phyloP scores from a whole-genome alignment of 768 basidiomycete species.

The Macrolepiota fuliginosa region DNA sequence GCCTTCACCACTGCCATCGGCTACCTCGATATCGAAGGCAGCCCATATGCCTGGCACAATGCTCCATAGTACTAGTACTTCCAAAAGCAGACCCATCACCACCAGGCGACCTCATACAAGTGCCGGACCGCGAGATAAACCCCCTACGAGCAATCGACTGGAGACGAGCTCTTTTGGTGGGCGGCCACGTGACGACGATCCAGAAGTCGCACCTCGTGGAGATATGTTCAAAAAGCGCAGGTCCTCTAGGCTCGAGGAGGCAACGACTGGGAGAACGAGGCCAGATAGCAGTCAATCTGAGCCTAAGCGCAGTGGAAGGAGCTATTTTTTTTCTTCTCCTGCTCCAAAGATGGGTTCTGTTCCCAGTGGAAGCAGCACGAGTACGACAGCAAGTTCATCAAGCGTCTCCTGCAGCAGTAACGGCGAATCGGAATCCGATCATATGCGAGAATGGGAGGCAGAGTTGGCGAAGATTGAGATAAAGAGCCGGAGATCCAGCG shows the following conservation, averaged over 20 bases:
- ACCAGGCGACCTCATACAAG: conserved; percentile 68
- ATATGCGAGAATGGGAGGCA: conserved; percentile 73
- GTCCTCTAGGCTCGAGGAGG: conserved; percentile 10
- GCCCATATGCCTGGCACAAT: neutral
- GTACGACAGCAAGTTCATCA: conserved; percentile 29
- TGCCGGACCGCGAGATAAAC: conserved; percentile 65
- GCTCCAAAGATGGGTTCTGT: conserved; percentile 20
- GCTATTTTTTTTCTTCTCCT: conserved; percentile 17
- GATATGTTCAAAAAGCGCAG: conserved; percentile 13
- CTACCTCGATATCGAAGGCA: neutral
- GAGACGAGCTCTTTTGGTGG: conserved; percentile 9
- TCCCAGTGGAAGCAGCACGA: conserved; percentile 34
- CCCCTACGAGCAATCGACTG: conserved; percentile 24
- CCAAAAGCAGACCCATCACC: conserved; percentile 14
- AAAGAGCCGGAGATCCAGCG: conserved; percentile 51
- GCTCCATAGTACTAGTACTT: neutral
- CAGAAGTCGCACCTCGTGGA: conserved; percentile 6
- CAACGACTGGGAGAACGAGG: conserved; percentile 1
- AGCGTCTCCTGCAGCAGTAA: conserved; percentile 25
- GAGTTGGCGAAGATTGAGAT: conserved; percentile 72
- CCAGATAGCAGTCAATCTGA: conserved; percentile 11
- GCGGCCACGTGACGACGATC: conserved; percentile 4
- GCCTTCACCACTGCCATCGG: conserved; percentile 36
- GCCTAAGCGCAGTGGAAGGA: conserved; percentile 13
- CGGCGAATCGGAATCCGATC: conserved; percentile 16